Base-by-base conservation (phyloP, 768 basidiomycete genomes). In the Gloeostereum incarnatum region DNA sequence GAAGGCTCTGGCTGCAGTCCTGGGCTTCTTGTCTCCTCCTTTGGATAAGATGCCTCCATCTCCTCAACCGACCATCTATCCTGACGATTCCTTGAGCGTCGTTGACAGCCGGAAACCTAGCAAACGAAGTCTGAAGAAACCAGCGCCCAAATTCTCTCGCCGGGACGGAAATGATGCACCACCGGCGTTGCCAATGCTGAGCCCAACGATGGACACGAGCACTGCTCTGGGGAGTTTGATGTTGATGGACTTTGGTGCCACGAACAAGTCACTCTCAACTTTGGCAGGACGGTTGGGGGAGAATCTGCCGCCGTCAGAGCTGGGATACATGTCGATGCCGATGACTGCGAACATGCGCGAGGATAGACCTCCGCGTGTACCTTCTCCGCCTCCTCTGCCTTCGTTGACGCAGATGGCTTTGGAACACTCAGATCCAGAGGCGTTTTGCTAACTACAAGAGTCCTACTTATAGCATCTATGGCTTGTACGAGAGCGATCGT, bases 401-500 rank as follows among this genome's bases (percentile, higher is more conserved):
- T 83, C 82, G 18, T 54, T 88, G 37, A 64, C 81, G 6, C 86
- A 87, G 57, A 82, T 88, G 83, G 84, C 71, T 35, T 53, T 87
- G 51, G 69, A 73, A 31, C 79, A 81, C 43, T 56, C 61, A 2
- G 73, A 81, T 40, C 70, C 73, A 4, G 71, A 78, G 38, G 76
- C 67, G 3, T n/a, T 82, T 71, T 55, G 71, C 63, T 5, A 73
- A 73, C 34, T 87, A 88, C 44, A 66, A 76, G 44, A 85, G 85
- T 49, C 83, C 86, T 13, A 88, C 86, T 4, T 88, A 88, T 47
- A 89, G 85, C 53, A 73, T 89, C 39, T 88, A 81, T 50, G 80
- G 80, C 27, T 47, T 86, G 46, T 87, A 87, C 50, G 79, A 75
- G 37, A 65, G 58, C 19, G 77, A 78, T 31, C 60, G 74, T 46